Base-by-base conservation (phyloP, 2,329 filamentous ascomycete species). In the Ophiobolus disseminans region DNA sequence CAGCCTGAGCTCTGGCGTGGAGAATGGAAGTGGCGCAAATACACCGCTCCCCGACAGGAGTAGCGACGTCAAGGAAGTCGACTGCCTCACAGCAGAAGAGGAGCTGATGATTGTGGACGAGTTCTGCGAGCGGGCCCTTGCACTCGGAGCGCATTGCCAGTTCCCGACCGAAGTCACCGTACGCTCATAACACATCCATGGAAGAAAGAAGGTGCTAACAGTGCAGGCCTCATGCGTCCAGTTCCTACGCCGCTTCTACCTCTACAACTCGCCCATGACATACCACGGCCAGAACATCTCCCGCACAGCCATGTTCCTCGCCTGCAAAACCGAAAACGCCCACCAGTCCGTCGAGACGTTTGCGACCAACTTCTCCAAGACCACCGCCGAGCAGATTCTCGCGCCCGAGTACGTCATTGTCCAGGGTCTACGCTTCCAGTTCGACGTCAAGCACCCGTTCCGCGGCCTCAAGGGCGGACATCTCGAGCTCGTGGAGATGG, bases 181-280 rank as follows among this genome's bases (percentile, higher is more conserved):
- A 76, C 40, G 49, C 32, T 17, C 20, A 11, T 8, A 8, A 17
- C 13, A 32, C 11, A 10, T 41, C 10, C 45, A 17, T 5, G 10
- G 20, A 2, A 30, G 42, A 48, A 17, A n/a, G n/a, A 40, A 40
- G n/a, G 30, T 47, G 31, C 34, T 56, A 23, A 47, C 26, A 26
- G 8, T 17, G n/a, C 41, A 85, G 81, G 86, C 88, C 20, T 96
- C 92, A 5, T 90, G 91, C 3, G 89, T 93, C 53, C 86, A 95
- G 67, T 97, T 95, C 71, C 82, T 99, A 51, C 89, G 90, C 46
- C 89, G 94, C 48, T 97, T 99, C 81, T 99, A 97, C 77, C 83
- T 96, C 28, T 93, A 89, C 66, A 96, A 97, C 75, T 95, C 90
- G 31, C 85, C 92, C 66, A 96, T 97, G 90, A 96, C 92, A 22